Base-by-base conservation (phyloP, 2,329 filamentous ascomycete genomes). In the Acrocalymma vagum region DNA sequence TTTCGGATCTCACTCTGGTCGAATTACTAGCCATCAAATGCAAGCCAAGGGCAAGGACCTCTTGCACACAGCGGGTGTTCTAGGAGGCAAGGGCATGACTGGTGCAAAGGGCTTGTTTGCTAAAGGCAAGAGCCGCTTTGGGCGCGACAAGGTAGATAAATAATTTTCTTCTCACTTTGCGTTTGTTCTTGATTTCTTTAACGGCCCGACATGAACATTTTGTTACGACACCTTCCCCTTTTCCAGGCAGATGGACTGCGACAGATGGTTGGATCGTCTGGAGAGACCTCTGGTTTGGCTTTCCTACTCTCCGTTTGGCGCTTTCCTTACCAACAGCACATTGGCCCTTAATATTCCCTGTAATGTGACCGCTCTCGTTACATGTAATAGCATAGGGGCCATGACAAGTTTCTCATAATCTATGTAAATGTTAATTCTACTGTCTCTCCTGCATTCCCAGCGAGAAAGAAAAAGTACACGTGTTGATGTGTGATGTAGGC, bases 81-180 rank as follows among this genome's bases (percentile, higher is more conserved):
- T 87, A 43, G 81, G 85, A 45, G 84, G 84, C 16, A 86, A 86
- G 61, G 84, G 83, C 21, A 81, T 82, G 50, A 91, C 90, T 65
- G 90, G 90, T 43, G 91, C 92, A 32, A 96, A 96, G 75, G 93
- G 92, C 36, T 72, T 96, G 51, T 86, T 96, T 69, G 90, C 88
- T 53, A 95, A 95, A 74, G 90, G 92, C 55, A 93, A 88, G 74
- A 93, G 82, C 73, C 93, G 90, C 71, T 84, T 96, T 62, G 77
- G 77, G 68, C 71, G 72, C 64, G 89, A 94, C 72, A 95, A 95
- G 89, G 88, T 92, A 88, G 90, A 90, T 85, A 75, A 78, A 81
- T 84, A 75, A 86, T 77, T 81, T 81, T 72, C 62, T 68, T 63
- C 38, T 36, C 30, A 41, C 38, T 32, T 28, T 29, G 22, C 14